Evolutionary conservation across 768 basidiomycete genomes (phyloP).

Genomic region (Candolleomyces eurysporus): DNA sequence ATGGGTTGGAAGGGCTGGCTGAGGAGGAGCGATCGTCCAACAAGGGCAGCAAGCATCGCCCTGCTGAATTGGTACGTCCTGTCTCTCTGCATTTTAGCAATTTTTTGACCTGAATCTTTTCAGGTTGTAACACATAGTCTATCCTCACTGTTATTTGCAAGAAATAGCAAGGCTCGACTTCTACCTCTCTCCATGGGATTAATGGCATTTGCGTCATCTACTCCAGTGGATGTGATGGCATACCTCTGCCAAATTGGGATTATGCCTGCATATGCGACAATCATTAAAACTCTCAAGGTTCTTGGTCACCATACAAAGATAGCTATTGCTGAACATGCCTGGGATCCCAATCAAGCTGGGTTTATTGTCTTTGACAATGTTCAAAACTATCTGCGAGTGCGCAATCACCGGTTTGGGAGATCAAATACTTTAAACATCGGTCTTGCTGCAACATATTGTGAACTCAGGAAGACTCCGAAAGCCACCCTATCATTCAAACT

Average conservation of each 20-base stretch:
- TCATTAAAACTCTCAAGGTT: conserved; percentile 11
- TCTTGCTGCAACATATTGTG: conserved; percentile 20
- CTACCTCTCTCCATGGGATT: conserved; percentile 18
- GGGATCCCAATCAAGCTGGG: conserved; percentile 13
- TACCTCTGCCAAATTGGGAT: conserved; percentile 12
- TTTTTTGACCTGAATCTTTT: not conserved
- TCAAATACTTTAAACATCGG: not conserved
- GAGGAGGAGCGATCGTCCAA: not conserved
- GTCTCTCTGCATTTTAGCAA: not conserved
- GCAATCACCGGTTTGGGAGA: not conserved
- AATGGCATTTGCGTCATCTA: conserved; percentile 17
- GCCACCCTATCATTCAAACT: conserved; percentile 19
- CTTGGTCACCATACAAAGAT: conserved; percentile 21
- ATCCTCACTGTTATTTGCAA: conserved; percentile 3
- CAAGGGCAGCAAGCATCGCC: not conserved
- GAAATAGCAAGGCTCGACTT: conserved; percentile 17
- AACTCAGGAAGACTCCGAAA: conserved; percentile 12
- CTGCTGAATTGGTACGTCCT: not conserved
- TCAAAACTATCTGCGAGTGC: conserved; percentile 10
- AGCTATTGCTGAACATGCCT: conserved; percentile 8
- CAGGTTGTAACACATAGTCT: conserved; percentile 8
- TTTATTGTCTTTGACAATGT: conserved; percentile 26
- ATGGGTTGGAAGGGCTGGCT: not conserved
- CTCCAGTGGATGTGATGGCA: conserved; percentile 11
- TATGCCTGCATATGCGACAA: conserved; percentile 19